Evolutionary conservation across 345 rosid species (phyloP).

Genomic region (Linum usitatissimum): DNA sequence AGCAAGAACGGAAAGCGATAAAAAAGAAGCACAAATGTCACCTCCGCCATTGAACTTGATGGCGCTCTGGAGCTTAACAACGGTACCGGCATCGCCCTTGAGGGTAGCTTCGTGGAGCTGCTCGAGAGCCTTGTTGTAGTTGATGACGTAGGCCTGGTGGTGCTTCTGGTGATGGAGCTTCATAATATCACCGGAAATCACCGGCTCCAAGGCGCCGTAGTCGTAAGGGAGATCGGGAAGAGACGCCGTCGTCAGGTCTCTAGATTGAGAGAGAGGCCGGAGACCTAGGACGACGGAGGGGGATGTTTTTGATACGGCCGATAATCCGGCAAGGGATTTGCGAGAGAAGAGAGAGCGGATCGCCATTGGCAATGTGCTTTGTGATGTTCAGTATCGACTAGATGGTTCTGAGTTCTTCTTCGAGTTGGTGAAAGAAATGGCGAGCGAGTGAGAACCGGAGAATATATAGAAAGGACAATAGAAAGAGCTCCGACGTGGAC

Average conservation of each 20-base stretch:
- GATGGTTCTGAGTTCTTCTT: no score
- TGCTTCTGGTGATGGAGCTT: constrained; percentile 97
- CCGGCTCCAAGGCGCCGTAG: constrained; percentile 84
- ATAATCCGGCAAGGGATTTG: constrained; percentile 24
- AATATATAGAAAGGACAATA: no score
- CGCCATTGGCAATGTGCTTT: constrained; percentile 37
- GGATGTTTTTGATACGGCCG: neutral
- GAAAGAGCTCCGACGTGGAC: no score
- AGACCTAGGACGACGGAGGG: constrained; percentile 12
- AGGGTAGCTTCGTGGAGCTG: constrained; percentile 55
- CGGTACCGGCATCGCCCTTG: constrained; percentile 57
- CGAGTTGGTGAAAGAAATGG: no score
- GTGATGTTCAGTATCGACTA: no score
- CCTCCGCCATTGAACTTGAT: constrained; percentile 99
- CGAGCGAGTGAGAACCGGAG: no score
- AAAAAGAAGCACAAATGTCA: constrained; percentile 3
- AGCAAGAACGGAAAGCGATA: no score
- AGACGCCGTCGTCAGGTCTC: constrained; percentile 50
- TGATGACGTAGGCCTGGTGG: constrained; percentile 79
- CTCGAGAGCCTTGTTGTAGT: constrained; percentile 80
- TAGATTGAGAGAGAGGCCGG: constrained; percentile 6
- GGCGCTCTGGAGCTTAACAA: constrained; percentile 70
- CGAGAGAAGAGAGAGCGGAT: constrained; percentile 36
- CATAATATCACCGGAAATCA: constrained; percentile 87
- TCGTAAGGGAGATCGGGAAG: constrained; percentile 92